A percentile compares a stretch with the other conserved stretches of the same genome.
Conservation (phyloP, 148 eudicot genomes). For the Fagopyrum homotropicum region DNA sequence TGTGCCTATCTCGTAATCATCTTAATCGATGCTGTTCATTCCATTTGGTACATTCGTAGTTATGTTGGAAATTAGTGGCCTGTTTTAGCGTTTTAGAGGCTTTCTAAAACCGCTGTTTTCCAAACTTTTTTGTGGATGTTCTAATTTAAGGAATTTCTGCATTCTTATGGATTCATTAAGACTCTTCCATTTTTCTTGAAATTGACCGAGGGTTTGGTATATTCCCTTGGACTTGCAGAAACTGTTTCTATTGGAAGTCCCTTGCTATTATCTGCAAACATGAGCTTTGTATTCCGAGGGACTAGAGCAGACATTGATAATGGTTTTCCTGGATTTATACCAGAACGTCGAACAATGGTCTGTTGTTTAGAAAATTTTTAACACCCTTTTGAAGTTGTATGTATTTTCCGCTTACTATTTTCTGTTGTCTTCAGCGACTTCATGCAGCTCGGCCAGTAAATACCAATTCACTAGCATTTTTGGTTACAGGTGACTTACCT, state of each 20-base stretch:
- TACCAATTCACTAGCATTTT: conserved; percentile 82
- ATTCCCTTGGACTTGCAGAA: neutral
- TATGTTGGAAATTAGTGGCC: neutral
- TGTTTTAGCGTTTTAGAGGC: neutral
- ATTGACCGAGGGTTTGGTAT: neutral
- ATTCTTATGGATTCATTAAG: neutral
- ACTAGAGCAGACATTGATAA: conserved; percentile 70
- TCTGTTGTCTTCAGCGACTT: conserved; percentile 52
- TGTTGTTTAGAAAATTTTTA: neutral
- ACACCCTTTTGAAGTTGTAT: neutral
- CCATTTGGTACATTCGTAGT: neutral
- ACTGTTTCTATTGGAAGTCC: neutral
- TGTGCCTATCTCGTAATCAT: neutral
- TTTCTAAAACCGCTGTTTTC: neutral
- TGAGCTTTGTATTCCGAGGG: conserved; percentile 97
- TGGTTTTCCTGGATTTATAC: conserved; percentile 70
- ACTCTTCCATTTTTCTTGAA: neutral
- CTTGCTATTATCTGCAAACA: conserved; percentile 20
- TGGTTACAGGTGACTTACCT: conserved; percentile 64
- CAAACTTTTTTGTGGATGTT: neutral
- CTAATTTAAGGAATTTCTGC: neutral
- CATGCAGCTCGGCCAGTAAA: conserved; percentile 77
- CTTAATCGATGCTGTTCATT: neutral
- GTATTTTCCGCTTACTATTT: conserved; percentile 12
- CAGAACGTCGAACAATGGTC: conserved; percentile 84